Evolutionary conservation across 2,329 filamentous ascomycete species (phyloP), one percentile per base, ranked within the genome.

Genomic region (Trichoderma sp.): DNA sequence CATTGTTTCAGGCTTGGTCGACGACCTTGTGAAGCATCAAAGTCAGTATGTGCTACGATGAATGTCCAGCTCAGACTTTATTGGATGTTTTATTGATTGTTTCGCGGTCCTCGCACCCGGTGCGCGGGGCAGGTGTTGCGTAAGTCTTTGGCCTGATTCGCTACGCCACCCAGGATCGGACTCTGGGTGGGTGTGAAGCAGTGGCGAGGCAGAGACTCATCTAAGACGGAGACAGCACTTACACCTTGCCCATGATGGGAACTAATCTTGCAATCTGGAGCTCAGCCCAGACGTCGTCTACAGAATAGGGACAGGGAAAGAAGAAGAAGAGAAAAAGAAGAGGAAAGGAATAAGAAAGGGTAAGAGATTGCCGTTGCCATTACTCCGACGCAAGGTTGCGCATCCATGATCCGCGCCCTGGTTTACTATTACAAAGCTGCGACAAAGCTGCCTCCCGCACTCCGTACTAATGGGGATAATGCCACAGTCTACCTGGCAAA

Each of bases 1-100:
- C 79, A 81, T 81, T 65, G 79, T 78, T 68, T 78, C 76, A 37
- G 72, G 58, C 68, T 69, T 65, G 58, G 69, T 53, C 29, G 52
- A 27, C 24, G 57, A 67, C 69, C 72, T 73, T 71, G 37, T 43
- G 66, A 59, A 31, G n/a, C 66, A 52, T 47, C 35, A 53, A 21
- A 37, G 62, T 63, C 21, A 52, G 43, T 31, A 40, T 40, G 37
- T 19, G 16, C 37, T 40, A 19, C 33, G 13, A 16, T 19, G 1
- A 40, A 27, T 27, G 35, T 16, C 24, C 33, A 13, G 5, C 11
- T 3, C 33, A 35, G 31, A 4, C 14, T 59, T 7, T 27, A 5
- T 59, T 35, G 29, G 8, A 27, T 5, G 31, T 13, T 31, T 7
- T 13, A 11, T 43, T 43, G 61, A 21, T 33, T 57, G 53, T 57